These are phyloP conservation scores for Diospyros kaki DNA, from an alignment of 148 eudicot species.

Conservation along the genomic window DNA sequence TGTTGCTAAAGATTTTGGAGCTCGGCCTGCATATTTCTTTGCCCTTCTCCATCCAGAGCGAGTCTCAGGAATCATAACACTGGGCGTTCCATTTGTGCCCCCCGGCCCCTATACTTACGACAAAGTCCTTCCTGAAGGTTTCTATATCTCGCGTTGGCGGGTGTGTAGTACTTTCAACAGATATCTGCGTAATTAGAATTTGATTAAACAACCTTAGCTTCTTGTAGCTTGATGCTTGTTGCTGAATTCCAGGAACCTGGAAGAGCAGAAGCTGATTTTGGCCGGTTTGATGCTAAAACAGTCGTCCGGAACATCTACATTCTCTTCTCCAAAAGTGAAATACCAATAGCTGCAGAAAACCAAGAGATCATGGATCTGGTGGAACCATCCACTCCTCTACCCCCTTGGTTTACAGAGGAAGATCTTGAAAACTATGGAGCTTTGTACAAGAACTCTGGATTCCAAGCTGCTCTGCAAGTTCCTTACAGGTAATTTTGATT, in stretches of 20 bases:
- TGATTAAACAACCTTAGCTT: not conserved
- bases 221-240: not conserved
- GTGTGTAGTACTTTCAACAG: conserved; percentile 9
- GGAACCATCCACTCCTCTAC: conserved; percentile 41
- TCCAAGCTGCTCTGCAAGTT: conserved; percentile 47
- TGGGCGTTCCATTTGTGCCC: conserved; percentile 36
- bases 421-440: conserved; percentile 46
- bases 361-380: conserved; percentile 70
- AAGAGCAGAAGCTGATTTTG: conserved; percentile 66
- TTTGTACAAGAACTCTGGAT: conserved; percentile 53
- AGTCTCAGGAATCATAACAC: conserved; percentile 30
- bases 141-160: conserved; percentile 42
- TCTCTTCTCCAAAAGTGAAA: conserved; percentile 42
- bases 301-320: conserved; percentile 48
- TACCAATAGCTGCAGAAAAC: conserved; percentile 47
- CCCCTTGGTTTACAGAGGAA: conserved; percentile 55
- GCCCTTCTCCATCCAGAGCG: conserved; percentile 35
- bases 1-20: conserved; percentile 46
- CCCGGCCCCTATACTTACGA: conserved; percentile 17
- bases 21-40: conserved; percentile 21
- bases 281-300: conserved; percentile 48
- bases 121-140: conserved; percentile 33
- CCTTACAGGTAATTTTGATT: conserved; percentile 45
- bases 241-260: conserved; percentile 42
- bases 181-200: no score